A percentile compares a stretch with the other conserved stretches of the same genome.
phyloP scores from a whole-genome alignment of 495 filamentous ascomycete species.

The Penicillium subrubescens region DNA sequence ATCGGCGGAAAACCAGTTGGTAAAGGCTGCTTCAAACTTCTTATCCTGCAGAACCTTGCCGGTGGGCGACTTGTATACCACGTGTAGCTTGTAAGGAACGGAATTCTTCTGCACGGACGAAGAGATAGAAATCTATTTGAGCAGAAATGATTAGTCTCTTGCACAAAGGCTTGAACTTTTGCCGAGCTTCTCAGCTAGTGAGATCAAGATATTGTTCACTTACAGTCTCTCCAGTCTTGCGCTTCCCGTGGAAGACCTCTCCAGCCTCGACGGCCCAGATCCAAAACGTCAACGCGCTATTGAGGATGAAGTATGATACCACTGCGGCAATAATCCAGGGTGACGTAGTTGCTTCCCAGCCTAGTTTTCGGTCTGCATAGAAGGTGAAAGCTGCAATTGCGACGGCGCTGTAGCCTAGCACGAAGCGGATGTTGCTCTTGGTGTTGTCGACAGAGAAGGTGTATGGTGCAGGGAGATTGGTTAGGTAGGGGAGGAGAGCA shows the following conservation, averaged over 20 bases:
- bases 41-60: slow-evolving; percentile 49
- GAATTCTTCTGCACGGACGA: slow-evolving; percentile 74
- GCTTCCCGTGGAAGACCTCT: slow-evolving; percentile 72
- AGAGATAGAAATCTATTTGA: slow-evolving; percentile 61
- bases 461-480: slow-evolving; percentile 60
- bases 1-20: slow-evolving; percentile 80
- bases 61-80: slow-evolving; percentile 54
- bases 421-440: slow-evolving; percentile 79
- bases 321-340: slow-evolving; percentile 75
- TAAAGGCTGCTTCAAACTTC: slow-evolving; percentile 70
- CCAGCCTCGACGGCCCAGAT: slow-evolving; percentile 83
- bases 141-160: not conserved
- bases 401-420: slow-evolving; percentile 82
- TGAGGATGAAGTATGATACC: slow-evolving; percentile 75
- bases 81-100: slow-evolving; percentile 73
- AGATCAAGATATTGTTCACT: slow-evolving; percentile 10
- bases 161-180: not conserved
- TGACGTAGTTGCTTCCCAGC: slow-evolving; percentile 80
- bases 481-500: slow-evolving; percentile 88
- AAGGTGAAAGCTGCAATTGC: slow-evolving; percentile 78
- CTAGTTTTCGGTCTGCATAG: slow-evolving; percentile 85
- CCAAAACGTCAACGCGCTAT: slow-evolving; percentile 81
- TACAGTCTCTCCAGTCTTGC: slow-evolving; percentile 58
- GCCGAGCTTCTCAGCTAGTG: not conserved
- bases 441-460: slow-evolving; percentile 78